A percentile compares a stretch with the other conserved stretches of the same genome.
Evolutionary conservation across 148 eudicot genomes (phyloP).

Genomic region (Diospyros lotus): DNA sequence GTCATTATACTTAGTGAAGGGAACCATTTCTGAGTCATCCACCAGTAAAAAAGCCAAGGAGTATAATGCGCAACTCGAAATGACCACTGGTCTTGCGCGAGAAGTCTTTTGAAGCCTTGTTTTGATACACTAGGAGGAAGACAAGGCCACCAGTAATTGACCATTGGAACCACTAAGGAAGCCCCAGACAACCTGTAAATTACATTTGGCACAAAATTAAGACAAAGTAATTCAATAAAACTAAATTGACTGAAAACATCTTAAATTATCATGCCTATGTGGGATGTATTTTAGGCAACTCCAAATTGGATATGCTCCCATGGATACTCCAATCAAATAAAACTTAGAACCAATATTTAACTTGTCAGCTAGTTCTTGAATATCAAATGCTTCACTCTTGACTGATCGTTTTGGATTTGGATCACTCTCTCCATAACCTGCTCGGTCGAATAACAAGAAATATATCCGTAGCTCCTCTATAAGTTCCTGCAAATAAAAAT

Average conservation of each 20-base stretch:
- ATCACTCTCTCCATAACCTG: constrained; percentile 93
- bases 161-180: constrained; percentile 62
- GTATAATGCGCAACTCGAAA: constrained; percentile 61
- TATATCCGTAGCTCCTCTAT: constrained; percentile 49
- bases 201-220: background rate
- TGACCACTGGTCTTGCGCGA: constrained; percentile 43
- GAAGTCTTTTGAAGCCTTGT: constrained; percentile 30
- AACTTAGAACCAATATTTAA: constrained; percentile 66
- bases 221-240: background rate
- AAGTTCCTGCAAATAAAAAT: constrained; percentile 39
- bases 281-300: constrained; percentile 75
- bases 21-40: constrained; percentile 79
- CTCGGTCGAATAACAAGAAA: constrained; percentile 58
- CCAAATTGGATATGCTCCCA: constrained; percentile 67
- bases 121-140: constrained; percentile 43
- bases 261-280: constrained; percentile 40
- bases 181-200: constrained; percentile 64
- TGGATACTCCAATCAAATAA: constrained; percentile 61
- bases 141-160: constrained; percentile 74
- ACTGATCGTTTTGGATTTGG: constrained; percentile 64
- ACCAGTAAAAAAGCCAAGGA: constrained; percentile 68
- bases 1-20: constrained; percentile 37
- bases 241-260: background rate
- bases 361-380: constrained; percentile 77
- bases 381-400: constrained; percentile 68